These are phyloP conservation scores for Neonectria ditissima DNA, from an alignment of 2,329 filamentous ascomycete genomes.

Conservation along the genomic window DNA sequence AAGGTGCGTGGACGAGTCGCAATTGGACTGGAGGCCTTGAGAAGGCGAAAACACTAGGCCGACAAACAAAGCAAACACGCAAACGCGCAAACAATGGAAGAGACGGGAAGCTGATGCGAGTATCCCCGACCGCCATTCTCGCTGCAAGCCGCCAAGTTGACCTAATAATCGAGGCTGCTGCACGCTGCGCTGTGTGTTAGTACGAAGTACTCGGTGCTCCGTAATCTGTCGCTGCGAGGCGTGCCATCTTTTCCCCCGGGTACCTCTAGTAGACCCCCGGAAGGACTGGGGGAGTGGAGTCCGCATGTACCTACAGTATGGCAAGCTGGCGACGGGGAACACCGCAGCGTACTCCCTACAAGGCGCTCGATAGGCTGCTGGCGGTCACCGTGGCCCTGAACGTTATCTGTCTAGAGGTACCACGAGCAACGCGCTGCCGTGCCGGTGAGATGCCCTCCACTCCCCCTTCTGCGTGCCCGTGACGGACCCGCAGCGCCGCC, in stretches of 20 bases:
- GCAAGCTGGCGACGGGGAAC: neutral
- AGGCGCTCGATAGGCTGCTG: constrained; percentile 32
- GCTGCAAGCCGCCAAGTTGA: neutral
- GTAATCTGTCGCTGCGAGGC: neutral
- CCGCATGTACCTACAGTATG: neutral
- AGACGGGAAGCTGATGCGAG: neutral
- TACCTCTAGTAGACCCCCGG: neutral
- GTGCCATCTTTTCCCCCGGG: neutral
- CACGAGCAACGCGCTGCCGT: constrained; percentile 30
- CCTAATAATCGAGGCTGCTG: neutral
- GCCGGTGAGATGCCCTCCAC: neutral
- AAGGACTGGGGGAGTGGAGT: neutral
- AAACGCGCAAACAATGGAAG: neutral
- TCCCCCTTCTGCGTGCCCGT: neutral
- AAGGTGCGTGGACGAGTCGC: constrained; percentile 4
- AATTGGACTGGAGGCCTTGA: constrained; percentile 9
- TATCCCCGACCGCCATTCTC: neutral
- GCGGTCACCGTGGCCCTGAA: constrained; percentile 32
- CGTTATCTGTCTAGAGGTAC: constrained; percentile 41
- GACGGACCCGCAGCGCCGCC: constrained; percentile 27
- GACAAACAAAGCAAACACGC: too few relatives aligned
- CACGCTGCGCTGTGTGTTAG: too few relatives aligned
- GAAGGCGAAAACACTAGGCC: neutral
- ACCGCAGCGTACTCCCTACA: constrained; percentile 14
- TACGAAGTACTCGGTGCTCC: neutral